These are phyloP conservation scores for Alnus rubra DNA, from an alignment of 306 rosid species.

Conservation along the genomic window DNA sequence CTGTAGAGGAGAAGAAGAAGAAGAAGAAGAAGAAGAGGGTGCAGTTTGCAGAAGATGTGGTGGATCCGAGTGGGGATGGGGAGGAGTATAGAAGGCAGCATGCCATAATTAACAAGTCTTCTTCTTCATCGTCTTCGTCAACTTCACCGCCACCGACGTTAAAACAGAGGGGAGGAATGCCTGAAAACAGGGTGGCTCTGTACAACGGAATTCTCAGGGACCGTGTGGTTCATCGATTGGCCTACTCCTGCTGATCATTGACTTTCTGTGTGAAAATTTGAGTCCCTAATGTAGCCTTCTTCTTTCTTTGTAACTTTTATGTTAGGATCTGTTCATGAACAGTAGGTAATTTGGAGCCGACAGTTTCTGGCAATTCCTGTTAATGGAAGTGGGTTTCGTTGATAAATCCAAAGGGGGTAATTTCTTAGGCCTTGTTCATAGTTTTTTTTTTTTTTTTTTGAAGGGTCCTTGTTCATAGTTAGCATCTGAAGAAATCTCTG, in stretches of 20 bases:
- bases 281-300: constrained; percentile 1
- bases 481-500: not conserved
- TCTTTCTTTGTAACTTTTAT: too few species aligned
- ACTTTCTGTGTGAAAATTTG: constrained; percentile 25
- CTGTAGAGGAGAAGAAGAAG: constrained; percentile 49
- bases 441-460: too few species aligned
- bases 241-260: constrained; percentile 56
- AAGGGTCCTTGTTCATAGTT: not conserved
- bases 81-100: constrained; percentile 57
- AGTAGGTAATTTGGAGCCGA: constrained; percentile 37
- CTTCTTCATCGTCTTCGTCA: constrained; percentile 27
- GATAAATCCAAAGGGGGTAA: not conserved
- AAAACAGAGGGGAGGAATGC: constrained; percentile 55
- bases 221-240: constrained; percentile 65
- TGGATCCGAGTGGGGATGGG: constrained; percentile 68
- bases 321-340: constrained; percentile 2
- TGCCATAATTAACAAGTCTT: constrained; percentile 3
- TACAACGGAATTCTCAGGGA: constrained; percentile 87
- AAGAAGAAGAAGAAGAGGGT: constrained; percentile 66
- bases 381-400: not conserved
- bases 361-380: constrained; percentile 27
- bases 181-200: constrained; percentile 78
- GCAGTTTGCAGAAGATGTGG: constrained; percentile 77
- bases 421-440: not conserved
- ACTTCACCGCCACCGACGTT: not conserved